Base-by-base conservation (phyloP, 805 yeast genomes). In the Metschnikowia henanensis region DNA sequence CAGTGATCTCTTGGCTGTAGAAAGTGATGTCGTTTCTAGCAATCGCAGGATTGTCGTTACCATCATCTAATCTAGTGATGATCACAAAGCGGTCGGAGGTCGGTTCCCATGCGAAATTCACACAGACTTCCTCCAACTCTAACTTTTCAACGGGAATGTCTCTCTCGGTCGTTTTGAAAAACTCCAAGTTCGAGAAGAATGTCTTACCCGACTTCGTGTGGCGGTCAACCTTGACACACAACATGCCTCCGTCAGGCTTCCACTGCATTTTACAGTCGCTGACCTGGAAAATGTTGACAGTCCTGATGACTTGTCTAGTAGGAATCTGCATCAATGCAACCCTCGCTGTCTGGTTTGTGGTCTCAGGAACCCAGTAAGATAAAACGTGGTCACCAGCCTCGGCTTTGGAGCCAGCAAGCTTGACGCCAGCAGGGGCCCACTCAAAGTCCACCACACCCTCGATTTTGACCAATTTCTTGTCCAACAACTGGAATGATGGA, bases 311-410 rank as follows among this genome's bases (percentile, higher is more conserved):
- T 64, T 81, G 77, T 65, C 84, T 87, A 21, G 89, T 75, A 47
- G 96, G 95, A 42, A 91, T 79, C 59, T 87, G 89, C 82, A 94
- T 84, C 51, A 94, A 70, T 19, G 95, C 80, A 46, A 92, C 98
- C 66, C 95, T 85, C 22, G 99, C 97, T 35, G 97, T 86, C 73
- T 91, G 96, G 68, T 94, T 92, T 51, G 77, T 66, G 41, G 82
- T 72, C 72, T 94, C 99, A 43, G 99, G 99, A 36, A 97, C 90
- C 99, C 99, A 94, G 73, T 84, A 94, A 25, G 95, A 83, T 55
- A 94, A 76, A 28, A 90, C 70, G 56, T 83, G 83, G 44, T 83
- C 82, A 41, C 76, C 77, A 33, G 73, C 76, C 45, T 75, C 80
- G 30, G 63, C 71, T 46, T 70, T 76, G 42, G 80, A 68, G 46